Base-by-base conservation (phyloP, 1,139 yeast species). In the Blastobotrys illinoisensis region DNA sequence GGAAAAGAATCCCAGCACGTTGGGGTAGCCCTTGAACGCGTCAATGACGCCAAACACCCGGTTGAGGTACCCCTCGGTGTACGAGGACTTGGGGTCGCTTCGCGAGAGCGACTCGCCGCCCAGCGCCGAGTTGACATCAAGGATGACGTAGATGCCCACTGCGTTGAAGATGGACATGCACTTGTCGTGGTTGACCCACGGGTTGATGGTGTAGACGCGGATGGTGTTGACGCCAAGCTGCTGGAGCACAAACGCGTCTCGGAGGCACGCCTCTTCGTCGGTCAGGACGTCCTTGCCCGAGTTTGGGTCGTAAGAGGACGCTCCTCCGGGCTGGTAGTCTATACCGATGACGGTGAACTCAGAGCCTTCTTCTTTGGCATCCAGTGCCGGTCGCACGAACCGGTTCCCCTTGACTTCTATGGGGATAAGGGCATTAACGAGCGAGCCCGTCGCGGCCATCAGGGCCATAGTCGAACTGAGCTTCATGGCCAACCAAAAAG, bases 1-100 rank as follows among this genome's bases (percentile, higher is more conserved):
- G 48, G 95, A 83, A 68, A 91, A 85, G 76, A 89, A 89, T n/a
- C 96, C 98, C 59, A 90, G 74, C 13, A 88, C 78, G 68, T 91
- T 91, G 55, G 95, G 84, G 73, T 88, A 91, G 64, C 82, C 78
- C 65, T 85, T 82, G 74, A 91, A 87, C 55, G 85, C 86, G 67
- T 91, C 97, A 62, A 90, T 85, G 60, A 90, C 85, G 56, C 79
- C 80, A 71, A 91, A 88, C 61, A 89, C 88, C 67, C 93, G 85
- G 51, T 80, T 73, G 67, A 86, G 75, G 68, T 88, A 86, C 49
- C 76, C 79, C 32, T 80, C 73, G 67, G 81, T 83, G 79, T 95
- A 90, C 18, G 85, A 71, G n/a, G 80, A 72, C 61, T 74, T 74
- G 45, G 97, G 97, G 59, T 80, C 80, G 55, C 82, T 78, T 73